These are phyloP conservation scores for Sphagnum tenellum DNA, from an alignment of 225 moss, liverwort and hornwort species.

Conservation along the genomic window DNA sequence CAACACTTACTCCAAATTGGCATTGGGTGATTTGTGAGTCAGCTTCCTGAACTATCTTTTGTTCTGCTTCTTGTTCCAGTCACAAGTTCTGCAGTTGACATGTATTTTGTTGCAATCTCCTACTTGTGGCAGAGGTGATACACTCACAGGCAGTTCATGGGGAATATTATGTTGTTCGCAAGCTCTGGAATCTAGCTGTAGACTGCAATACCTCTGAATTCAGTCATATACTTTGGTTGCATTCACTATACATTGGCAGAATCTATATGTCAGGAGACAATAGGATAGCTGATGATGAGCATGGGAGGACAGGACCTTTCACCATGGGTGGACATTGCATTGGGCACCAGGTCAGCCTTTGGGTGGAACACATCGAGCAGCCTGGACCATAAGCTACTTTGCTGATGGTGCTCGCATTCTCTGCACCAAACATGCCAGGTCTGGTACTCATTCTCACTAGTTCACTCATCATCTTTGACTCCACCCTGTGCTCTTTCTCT, in stretches of 20 bases:
- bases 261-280: background rate
- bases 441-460: background rate
- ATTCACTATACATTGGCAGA: too few species aligned
- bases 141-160: too few species aligned
- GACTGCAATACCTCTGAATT: too few species aligned
- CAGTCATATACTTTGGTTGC: too few species aligned
- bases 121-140: too few species aligned
- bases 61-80: background rate
- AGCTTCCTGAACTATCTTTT: background rate
- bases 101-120: too few species aligned
- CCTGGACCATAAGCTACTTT: constrained; percentile 61
- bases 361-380: constrained; percentile 18
- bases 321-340: constrained; percentile 61
- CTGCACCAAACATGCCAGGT: constrained; percentile 30
- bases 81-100: too few species aligned
- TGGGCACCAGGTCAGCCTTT: constrained; percentile 47
- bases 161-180: too few species aligned
- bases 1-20: constrained; percentile 26
- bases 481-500: background rate
- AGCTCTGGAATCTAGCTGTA: too few species aligned
- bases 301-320: constrained; percentile 25
- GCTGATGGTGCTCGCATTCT: constrained; percentile 44
- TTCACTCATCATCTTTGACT: too few species aligned
- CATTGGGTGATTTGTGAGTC: constrained; percentile 46
- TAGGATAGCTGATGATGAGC: background rate